Conservation (phyloP, 2,329 filamentous ascomycete species). For the Botryotinia narcissicola region DNA sequence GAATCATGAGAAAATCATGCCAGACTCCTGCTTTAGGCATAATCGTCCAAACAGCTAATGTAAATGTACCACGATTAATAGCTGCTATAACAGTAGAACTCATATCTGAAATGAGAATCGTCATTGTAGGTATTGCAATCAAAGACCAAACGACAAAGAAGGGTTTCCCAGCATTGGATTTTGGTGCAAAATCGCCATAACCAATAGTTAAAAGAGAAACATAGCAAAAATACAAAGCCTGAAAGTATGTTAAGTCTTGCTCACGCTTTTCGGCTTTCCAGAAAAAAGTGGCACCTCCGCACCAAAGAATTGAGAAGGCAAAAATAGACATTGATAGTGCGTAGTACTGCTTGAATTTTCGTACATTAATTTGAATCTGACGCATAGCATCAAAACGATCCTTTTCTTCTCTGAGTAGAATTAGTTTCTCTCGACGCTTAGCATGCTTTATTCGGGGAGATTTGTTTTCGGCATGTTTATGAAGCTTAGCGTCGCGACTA, state of each 20-base stretch:
- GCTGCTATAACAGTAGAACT: conserved; percentile 61
- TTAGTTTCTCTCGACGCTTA: conserved; percentile 42
- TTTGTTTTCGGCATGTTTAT: conserved; percentile 24
- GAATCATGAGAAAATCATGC: conserved; percentile 47
- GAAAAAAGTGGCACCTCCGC: conserved; percentile 63
- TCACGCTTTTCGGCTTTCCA: conserved; percentile 54
- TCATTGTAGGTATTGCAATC: conserved; percentile 68
- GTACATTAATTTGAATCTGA: conserved; percentile 55
- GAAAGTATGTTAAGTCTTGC: conserved; percentile 58
- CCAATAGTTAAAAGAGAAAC: conserved; percentile 67
- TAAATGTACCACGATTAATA: conserved; percentile 61
- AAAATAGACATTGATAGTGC: conserved; percentile 55
- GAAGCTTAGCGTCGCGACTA: conserved; percentile 34
- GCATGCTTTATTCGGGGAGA: conserved; percentile 20
- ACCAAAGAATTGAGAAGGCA: conserved; percentile 63
- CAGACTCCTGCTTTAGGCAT: conserved; percentile 60
- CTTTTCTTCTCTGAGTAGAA: conserved; percentile 56
- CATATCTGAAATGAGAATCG: conserved; percentile 62
- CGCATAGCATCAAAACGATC: conserved; percentile 66
- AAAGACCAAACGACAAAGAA: conserved; percentile 72
- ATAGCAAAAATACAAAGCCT: conserved; percentile 68
- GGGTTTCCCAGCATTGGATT: conserved; percentile 62
- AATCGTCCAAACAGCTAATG: conserved; percentile 63
- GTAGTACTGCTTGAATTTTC: conserved; percentile 60
- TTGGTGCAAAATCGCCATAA: conserved; percentile 64